A percentile compares a stretch with the other conserved stretches of the same genome.
phyloP scores from a whole-genome alignment of 2,329 filamentous ascomycete genomes.

The Escovopsis sp. region DNA sequence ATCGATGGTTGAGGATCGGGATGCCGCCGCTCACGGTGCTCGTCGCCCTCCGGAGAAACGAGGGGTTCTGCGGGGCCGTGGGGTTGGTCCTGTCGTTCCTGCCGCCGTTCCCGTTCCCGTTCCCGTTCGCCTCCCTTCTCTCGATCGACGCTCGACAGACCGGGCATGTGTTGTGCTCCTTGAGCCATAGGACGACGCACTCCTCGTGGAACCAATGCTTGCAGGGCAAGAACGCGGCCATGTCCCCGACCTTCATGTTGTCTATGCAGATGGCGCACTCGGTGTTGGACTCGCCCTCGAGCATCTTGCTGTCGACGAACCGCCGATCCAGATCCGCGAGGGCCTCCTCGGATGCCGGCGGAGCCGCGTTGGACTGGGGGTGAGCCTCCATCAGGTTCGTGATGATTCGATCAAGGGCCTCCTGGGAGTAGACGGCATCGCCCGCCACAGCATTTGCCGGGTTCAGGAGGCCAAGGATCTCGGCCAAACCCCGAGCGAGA shows the following conservation, averaged over 20 bases:
- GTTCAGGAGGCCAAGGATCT: conserved; percentile 40
- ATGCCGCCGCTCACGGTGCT: too few relatives aligned
- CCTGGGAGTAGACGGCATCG: conserved; percentile 81
- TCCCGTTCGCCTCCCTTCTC: conserved; percentile 12
- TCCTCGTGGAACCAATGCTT: conserved; percentile 85
- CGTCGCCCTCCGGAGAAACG: too few relatives aligned
- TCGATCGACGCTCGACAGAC: conserved; percentile 54
- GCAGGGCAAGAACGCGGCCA: conserved; percentile 69
- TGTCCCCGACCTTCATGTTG: conserved; percentile 54
- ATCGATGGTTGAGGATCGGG: too few relatives aligned
- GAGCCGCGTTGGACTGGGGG: conserved; percentile 59
- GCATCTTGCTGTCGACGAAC: conserved; percentile 53
- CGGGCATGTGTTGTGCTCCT: conserved; percentile 85
- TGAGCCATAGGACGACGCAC: conserved; percentile 73
- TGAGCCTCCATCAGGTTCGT: conserved; percentile 79
- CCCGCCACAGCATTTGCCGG: conserved; percentile 43
- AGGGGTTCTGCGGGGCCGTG: too few relatives aligned
- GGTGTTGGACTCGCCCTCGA: conserved; percentile 49
- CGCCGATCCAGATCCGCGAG: conserved; percentile 62
- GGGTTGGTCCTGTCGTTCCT: too few relatives aligned
- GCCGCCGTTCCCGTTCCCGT: neutral
- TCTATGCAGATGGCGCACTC: conserved; percentile 97
- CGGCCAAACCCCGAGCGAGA: conserved; percentile 27
- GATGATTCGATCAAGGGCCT: conserved; percentile 79
- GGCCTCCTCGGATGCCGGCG: conserved; percentile 61